Evolutionary conservation across 805 yeast genomes (phyloP).

Genomic region (Metschnikowia henanensis): DNA sequence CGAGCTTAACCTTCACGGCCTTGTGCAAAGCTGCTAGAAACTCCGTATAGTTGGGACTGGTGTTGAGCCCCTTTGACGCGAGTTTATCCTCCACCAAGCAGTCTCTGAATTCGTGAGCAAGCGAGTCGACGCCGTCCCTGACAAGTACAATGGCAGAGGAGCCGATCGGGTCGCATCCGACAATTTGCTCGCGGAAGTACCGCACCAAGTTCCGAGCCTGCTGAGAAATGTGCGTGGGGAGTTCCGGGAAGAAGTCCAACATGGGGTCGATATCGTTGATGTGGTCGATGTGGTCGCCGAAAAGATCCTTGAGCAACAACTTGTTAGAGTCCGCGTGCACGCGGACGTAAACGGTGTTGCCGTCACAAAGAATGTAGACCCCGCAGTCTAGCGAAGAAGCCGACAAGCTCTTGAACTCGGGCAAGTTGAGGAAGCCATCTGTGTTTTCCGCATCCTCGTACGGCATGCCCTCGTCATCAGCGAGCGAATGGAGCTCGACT

Average conservation of each 20-base stretch:
- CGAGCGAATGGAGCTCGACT: conserved; percentile 66
- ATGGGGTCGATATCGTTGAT: conserved; percentile 48
- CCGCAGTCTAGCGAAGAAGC: conserved; percentile 59
- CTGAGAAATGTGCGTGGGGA: conserved; percentile 65
- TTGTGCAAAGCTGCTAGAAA: conserved; percentile 70
- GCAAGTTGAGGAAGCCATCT: conserved; percentile 48
- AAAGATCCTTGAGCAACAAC: conserved; percentile 66
- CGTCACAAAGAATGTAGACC: conserved; percentile 75
- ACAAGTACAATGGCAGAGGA: conserved; percentile 56
- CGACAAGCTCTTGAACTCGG: conserved; percentile 46
- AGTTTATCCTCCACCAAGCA: conserved; percentile 68
- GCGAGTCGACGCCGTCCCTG: conserved; percentile 63
- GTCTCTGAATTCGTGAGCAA: conserved; percentile 52
- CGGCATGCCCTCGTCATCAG: conserved; percentile 50
- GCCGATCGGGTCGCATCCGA: conserved; percentile 28
- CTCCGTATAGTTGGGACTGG: conserved; percentile 59
- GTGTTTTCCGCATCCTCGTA: conserved; percentile 36
- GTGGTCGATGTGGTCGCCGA: conserved; percentile 54
- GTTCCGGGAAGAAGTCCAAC: conserved; percentile 61
- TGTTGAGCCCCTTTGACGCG: conserved; percentile 17
- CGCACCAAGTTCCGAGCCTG: conserved; percentile 65
- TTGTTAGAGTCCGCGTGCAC: conserved; percentile 70
- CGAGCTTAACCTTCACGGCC: conserved; percentile 52
- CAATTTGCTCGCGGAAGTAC: conserved; percentile 44
- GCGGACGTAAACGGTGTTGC: conserved; percentile 59